Evolutionary conservation across 2,329 filamentous ascomycete genomes (phyloP).

Genomic region (Juglanconis oblonga): DNA sequence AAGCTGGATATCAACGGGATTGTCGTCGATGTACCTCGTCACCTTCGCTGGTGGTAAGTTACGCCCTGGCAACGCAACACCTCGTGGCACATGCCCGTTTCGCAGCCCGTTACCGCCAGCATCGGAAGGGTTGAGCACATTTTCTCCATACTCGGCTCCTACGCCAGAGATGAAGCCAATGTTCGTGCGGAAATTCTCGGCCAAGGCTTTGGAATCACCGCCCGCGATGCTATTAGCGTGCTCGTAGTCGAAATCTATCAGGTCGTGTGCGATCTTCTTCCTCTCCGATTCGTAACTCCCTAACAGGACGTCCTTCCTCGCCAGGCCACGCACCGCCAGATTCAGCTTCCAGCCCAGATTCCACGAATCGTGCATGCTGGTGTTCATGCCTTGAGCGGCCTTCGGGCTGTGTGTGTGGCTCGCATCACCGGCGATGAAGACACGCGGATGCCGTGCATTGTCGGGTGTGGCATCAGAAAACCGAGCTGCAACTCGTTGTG

Average conservation of each 20-base stretch:
- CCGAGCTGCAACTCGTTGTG: constrained; percentile 66
- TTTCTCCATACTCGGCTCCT: constrained; percentile 48
- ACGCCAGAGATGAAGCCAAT: constrained; percentile 72
- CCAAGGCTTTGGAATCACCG: constrained; percentile 61
- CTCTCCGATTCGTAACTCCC: constrained; percentile 62
- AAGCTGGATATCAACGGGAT: constrained; percentile 51
- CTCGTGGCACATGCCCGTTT: constrained; percentile 11
- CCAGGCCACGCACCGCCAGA: constrained; percentile 53
- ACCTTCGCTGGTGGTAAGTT: constrained; percentile 45
- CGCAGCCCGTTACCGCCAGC: background rate
- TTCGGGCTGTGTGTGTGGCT: constrained; percentile 72
- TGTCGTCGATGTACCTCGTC: constrained; percentile 50
- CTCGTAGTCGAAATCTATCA: constrained; percentile 59
- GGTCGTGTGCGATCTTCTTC: constrained; percentile 57
- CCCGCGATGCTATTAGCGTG: constrained; percentile 57
- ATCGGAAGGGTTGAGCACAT: constrained; percentile 2
- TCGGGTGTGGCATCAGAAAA: constrained; percentile 54
- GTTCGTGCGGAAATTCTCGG: constrained; percentile 68
- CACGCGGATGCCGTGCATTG: constrained; percentile 39
- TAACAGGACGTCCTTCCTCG: constrained; percentile 48
- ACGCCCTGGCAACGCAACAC: constrained; percentile 25
- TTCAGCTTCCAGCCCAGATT: constrained; percentile 56
- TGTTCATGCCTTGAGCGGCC: constrained; percentile 68
- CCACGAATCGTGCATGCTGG: constrained; percentile 57
- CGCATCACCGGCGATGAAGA: constrained; percentile 68